Conservation (phyloP, 78 protist genomes). For the Ministeria vibrans region DNA sequence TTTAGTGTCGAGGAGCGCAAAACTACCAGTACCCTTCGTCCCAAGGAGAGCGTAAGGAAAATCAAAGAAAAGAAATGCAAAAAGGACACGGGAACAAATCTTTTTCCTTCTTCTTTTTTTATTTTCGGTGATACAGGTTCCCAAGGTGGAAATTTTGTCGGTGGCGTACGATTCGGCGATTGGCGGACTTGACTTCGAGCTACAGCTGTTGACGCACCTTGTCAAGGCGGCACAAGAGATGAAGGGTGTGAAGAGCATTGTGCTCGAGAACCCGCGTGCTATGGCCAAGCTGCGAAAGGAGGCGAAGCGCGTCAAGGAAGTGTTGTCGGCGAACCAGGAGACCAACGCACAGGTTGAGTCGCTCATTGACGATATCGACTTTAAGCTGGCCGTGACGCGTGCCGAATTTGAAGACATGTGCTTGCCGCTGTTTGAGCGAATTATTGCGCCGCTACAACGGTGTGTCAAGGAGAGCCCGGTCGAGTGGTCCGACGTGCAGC, state of each 20-base stretch:
- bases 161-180: slow-evolving; percentile 42
- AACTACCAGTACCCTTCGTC: neutral
- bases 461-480: slow-evolving; percentile 12
- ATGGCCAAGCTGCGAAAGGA: slow-evolving; percentile 61
- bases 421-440: slow-evolving; percentile 38
- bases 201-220: slow-evolving; percentile 45
- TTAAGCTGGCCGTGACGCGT: slow-evolving; percentile 29
- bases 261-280: slow-evolving; percentile 13
- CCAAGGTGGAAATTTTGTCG: neutral
- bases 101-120: too few species aligned
- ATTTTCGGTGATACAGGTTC: too few species aligned
- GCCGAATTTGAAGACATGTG: slow-evolving; percentile 49
- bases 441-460: slow-evolving; percentile 26
- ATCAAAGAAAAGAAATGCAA: neutral
- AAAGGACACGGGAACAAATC: too few species aligned
- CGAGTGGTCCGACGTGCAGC: neutral
- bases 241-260: neutral
- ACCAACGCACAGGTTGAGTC: slow-evolving; percentile 18
- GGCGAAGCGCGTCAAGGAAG: slow-evolving; percentile 56
- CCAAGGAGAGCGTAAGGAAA: neutral
- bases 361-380: slow-evolving; percentile 47
- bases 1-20: slow-evolving; percentile 14
- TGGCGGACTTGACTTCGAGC: slow-evolving; percentile 62
- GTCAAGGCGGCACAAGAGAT: neutral
- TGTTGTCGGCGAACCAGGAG: slow-evolving; percentile 56